phyloP scores from a whole-genome alignment of 148 eudicot genomes.

The Bassia scoparia region DNA sequence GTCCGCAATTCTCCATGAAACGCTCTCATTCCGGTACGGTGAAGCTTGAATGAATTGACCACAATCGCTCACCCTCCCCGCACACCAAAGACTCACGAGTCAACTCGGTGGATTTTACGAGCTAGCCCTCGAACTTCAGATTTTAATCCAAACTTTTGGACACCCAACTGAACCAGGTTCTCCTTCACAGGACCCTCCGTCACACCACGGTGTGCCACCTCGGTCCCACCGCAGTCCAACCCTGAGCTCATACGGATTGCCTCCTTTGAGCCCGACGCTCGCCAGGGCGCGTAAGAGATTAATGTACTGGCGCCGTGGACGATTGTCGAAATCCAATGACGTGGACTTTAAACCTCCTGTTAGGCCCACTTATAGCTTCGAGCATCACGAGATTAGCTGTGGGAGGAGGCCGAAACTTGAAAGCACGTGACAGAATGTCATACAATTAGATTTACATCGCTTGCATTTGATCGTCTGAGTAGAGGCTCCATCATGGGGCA shows the following conservation, averaged over 20 bases:
- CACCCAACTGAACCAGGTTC: conserved; percentile 32
- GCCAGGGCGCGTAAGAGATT: conserved; percentile 59
- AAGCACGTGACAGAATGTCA: conserved; percentile 75
- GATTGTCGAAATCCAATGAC: conserved; percentile 73
- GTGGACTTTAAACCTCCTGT: conserved; percentile 34
- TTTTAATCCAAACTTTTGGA: conserved; percentile 37
- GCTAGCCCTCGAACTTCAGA: conserved; percentile 33
- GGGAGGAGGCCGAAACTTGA: conserved; percentile 55
- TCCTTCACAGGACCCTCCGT: conserved; percentile 40
- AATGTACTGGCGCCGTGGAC: conserved; percentile 64
- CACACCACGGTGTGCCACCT: conserved; percentile 21
- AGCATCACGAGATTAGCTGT: conserved; percentile 67
- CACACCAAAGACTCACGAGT: conserved; percentile 44
- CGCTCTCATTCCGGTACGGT: conserved; percentile 86
- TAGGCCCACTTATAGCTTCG: conserved; percentile 38
- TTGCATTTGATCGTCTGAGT: conserved; percentile 40
- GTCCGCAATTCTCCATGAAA: conserved; percentile 85
- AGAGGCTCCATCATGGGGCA: conserved; percentile 37
- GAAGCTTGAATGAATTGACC: conserved; percentile 58
- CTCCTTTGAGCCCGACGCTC: conserved; percentile 18
- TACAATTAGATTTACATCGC: conserved; percentile 44
- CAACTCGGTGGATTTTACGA: conserved; percentile 35
- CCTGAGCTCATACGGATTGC: conserved; percentile 26
- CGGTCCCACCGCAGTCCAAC: conserved; percentile 60
- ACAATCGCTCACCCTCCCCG: conserved; percentile 52